Base-by-base conservation (phyloP, 306 rosid genomes). In the Sicyos baderoa region DNA sequence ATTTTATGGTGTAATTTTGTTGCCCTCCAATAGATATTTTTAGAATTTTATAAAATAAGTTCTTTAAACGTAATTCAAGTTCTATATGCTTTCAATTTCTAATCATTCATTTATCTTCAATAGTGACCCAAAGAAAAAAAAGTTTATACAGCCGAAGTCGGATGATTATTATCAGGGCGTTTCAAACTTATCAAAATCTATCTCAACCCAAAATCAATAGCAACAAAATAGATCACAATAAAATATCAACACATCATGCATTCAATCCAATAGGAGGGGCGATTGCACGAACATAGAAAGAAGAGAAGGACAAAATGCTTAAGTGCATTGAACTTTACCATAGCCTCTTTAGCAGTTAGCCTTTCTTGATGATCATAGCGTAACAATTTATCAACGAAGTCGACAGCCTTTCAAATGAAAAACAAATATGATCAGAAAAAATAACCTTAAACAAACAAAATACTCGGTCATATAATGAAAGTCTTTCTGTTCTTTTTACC, bases 341-440 rank as follows among this genome's bases (percentile, higher is more conserved):
- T 93, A 65, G 99, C 99, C 81, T 93, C 99, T 84, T 79, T 86
- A 56, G 97, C 99, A 49, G 99, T 88, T 42, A 90, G 84, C 84
- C 99, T 84, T 84, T 90, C 99, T 67, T 90, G 97, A 82, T 93
- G 97, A 79, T 93, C 97, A 74, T 93, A 93, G 13, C 90, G 89
- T 48, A 93, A 92, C 68, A 93, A 95, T 79, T 90, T 93, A 80
- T 93, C 99, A 76, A 93, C 91, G 82, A 88, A 93, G 85, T 93
- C 99, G 62, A 93, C 85, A 62, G 99, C 97, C 99, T 93, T 5
- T 64, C 45, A 55, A 77, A 86, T 79, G 72, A 53, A 68, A 10
- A n/a, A 25, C 27, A 68, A 68, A 68, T 51, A 53, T 11, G 42
- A 35, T 47, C 23, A 35, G 25, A 40, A 63, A 62, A 32, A 58